Base-by-base conservation (phyloP, 805 yeast species). In the Nakazawaea ishiwadae region DNA sequence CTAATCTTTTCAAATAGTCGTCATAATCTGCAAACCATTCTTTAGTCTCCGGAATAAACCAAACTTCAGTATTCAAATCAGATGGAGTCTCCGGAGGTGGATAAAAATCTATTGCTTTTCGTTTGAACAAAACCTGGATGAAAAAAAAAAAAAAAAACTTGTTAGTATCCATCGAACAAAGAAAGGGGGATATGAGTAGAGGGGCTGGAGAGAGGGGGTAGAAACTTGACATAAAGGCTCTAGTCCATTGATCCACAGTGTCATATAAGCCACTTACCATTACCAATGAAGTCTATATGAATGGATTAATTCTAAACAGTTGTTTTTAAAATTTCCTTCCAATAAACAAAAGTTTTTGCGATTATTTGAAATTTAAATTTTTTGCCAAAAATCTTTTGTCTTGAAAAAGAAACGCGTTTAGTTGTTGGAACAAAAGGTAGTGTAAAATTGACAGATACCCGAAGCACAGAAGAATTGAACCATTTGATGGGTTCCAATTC, bases 1-100 rank as follows among this genome's bases (percentile, higher is more conserved):
- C 88, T 68, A 84, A 63, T 42, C 91, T 65, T 17, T 63, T 63
- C 37, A 93, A 65, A 53, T 87, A 91, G 8, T 81, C 88, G 40
- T 83, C 86, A 59, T 93, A 91, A 5, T 69, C 67, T 11, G 66
- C 51, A 59, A 89, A 93, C 88, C 95, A 91, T 66, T 91, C 99
- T 40, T 81, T 81, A 1, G 98, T 93, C 50, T 81, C 81, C 9
- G 84, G 79, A 38, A 91, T 89, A 51, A 68, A 69, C 87, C 89
- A 93, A 2, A 89, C 95, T 39, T 79, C 78, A 5, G 79, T 68
- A 35, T 70, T 65, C 31, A 73, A 54, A 51, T 81, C 78, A 3
- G 50, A 53, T 0, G 90, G 89, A 2, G 81, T 52, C 9, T 69
- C 63, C 1, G 77, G 78, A 1, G 86, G 81, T 12, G 70, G 71